Conservation (phyloP, 2,329 filamentous ascomycete genomes). For the Teratosphaeria pseudoeucalypti region DNA sequence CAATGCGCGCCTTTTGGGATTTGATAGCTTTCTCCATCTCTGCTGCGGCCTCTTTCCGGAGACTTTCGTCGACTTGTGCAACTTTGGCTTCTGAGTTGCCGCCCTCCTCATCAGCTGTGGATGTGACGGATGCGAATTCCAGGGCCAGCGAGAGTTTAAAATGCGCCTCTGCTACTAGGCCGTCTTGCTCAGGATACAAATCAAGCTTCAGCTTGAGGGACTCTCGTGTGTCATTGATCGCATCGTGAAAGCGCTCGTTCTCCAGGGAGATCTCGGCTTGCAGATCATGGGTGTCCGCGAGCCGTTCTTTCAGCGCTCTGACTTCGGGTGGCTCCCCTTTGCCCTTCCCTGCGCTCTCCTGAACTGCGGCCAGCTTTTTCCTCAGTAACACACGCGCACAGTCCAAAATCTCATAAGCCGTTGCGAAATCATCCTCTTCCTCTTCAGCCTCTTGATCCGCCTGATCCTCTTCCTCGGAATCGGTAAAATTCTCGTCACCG, state of each 20-base stretch:
- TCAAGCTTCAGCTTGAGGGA: conserved; percentile 69
- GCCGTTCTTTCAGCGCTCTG: conserved; percentile 65
- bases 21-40: conserved; percentile 66
- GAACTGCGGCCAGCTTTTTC: conserved; percentile 43
- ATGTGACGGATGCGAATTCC: conserved; percentile 74
- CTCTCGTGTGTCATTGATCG: conserved; percentile 72
- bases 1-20: conserved; percentile 60
- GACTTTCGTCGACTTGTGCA: conserved; percentile 51
- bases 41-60: conserved; percentile 59
- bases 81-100: conserved; percentile 26
- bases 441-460: conserved; percentile 37
- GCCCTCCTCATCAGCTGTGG: conserved; percentile 40
- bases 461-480: conserved; percentile 47
- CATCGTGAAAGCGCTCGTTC: conserved; percentile 81
- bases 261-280: conserved; percentile 95
- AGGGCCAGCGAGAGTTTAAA: conserved; percentile 92
- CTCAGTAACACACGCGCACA: conserved; percentile 49
- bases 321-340: conserved; percentile 29
- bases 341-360: conserved; percentile 40
- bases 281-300: conserved; percentile 87
- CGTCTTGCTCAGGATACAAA: conserved; percentile 69
- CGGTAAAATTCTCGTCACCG: conserved; percentile 88
- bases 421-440: conserved; percentile 53
- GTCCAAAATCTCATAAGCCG: conserved; percentile 54
- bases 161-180: conserved; percentile 85